These are phyloP conservation scores for Candida gigantensis DNA, from an alignment of 1,139 yeast species.

Conservation along the genomic window DNA sequence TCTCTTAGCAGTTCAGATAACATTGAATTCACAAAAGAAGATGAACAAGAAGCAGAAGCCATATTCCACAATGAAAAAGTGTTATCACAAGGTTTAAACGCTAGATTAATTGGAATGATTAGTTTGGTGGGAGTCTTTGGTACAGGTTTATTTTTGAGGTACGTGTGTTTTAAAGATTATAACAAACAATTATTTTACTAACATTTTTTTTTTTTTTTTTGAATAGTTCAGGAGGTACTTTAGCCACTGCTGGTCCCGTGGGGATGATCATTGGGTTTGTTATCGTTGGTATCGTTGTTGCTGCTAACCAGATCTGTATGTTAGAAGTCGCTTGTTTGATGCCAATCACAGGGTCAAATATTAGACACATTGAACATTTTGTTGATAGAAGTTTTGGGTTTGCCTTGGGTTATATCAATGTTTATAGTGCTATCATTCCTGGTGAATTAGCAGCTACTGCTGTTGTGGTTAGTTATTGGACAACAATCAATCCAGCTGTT, in stretches of 20 bases:
- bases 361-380: constrained; percentile 31
- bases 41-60: constrained; percentile 8
- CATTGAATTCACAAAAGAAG: constrained; percentile 5
- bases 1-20: background rate
- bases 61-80: constrained; percentile 12
- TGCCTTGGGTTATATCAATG: constrained; percentile 24
- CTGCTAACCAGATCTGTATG: constrained; percentile 24
- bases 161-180: background rate
- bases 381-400: constrained; percentile 29
- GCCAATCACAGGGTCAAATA: constrained; percentile 31
- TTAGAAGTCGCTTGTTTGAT: constrained; percentile 31
- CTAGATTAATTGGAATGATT: constrained; percentile 34
- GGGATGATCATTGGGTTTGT: constrained; percentile 24
- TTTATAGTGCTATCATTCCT: constrained; percentile 22
- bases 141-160: constrained; percentile 19
- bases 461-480: constrained; percentile 26
- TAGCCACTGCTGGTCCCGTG: constrained; percentile 22
- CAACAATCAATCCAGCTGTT: constrained; percentile 22
- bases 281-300: constrained; percentile 23
- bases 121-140: constrained; percentile 33
- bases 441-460: constrained; percentile 27
- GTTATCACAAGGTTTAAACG: constrained; percentile 19
- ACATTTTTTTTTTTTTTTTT: too few relatives aligned
- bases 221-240: constrained; percentile 20
- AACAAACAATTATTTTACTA: background rate